phyloP scores from a whole-genome alignment of 2,329 filamentous ascomycete species.

The Fusarium decemcellulare region DNA sequence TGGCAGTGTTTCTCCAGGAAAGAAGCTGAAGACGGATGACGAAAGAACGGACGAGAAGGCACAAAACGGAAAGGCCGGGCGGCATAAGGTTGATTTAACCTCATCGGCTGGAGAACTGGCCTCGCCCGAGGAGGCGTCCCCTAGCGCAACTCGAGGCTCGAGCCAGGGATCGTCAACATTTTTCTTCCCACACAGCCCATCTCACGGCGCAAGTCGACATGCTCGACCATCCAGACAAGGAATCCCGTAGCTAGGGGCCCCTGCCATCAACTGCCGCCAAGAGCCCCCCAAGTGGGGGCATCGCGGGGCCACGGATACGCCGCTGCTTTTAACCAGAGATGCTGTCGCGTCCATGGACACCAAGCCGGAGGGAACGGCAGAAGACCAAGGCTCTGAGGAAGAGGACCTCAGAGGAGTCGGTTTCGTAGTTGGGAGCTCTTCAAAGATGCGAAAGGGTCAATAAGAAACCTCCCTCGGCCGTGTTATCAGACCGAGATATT shows the following conservation, averaged over 20 bases:
- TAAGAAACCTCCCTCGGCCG: not conserved
- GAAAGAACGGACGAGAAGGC: not conserved
- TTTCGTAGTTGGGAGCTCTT: not conserved
- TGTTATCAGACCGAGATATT: not conserved
- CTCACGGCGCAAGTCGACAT: not conserved
- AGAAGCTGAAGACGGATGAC: not conserved
- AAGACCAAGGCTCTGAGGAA: conserved; percentile 5
- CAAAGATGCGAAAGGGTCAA: not conserved
- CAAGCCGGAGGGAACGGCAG: conserved; percentile 39
- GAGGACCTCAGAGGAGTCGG: not conserved
- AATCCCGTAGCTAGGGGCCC: conserved; percentile 23
- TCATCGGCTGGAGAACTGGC: conserved; percentile 33
- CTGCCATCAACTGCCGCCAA: conserved; percentile 39
- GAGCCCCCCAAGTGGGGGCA: conserved; percentile 37
- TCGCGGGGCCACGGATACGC: conserved; percentile 31
- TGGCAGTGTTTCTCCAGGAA: not conserved
- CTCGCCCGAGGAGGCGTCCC: conserved; percentile 17
- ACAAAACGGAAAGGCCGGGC: not conserved
- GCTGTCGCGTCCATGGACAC: conserved; percentile 10
- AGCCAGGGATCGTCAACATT: conserved; percentile 26
- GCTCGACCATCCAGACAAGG: conserved; percentile 13
- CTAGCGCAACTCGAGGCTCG: conserved; percentile 22
- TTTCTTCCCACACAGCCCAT: conserved; percentile 18
- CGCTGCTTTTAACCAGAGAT: conserved; percentile 38
- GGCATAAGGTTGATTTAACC: conserved; percentile 28